Conservation (phyloP, 148 eudicot genomes). For the Rhododendron kiyosumense region DNA sequence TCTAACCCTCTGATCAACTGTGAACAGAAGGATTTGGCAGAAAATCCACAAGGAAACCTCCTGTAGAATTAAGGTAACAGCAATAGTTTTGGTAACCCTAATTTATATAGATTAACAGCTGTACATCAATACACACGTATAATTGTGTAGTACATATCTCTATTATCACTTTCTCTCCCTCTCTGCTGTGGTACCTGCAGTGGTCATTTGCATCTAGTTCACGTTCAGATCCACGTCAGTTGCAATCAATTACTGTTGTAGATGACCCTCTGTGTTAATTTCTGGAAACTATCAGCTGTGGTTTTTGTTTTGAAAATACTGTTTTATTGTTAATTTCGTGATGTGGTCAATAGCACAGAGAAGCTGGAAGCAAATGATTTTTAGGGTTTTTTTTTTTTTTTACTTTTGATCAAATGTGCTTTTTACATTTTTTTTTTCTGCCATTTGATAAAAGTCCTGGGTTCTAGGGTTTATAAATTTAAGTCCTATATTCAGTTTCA, state of each 20-base stretch:
- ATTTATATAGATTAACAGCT: not conserved
- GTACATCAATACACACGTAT: not conserved
- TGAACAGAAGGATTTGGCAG: not conserved
- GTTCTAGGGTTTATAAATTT: not conserved
- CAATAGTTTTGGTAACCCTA: constrained; percentile 3
- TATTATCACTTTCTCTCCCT: not conserved
- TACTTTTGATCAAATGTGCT: not conserved
- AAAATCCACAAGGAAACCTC: not conserved
- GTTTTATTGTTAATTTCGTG: not conserved
- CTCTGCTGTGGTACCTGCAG: not conserved
- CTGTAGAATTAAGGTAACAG: not conserved
- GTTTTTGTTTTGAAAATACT: not conserved
- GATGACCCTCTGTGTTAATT: not conserved
- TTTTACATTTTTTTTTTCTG: not conserved
- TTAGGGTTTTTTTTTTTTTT: not conserved
- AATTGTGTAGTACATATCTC: not conserved
- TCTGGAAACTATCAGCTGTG: not conserved
- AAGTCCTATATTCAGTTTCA: not conserved
- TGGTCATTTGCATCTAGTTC: not conserved
- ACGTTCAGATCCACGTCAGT: constrained; percentile 11
- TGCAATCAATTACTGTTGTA: constrained; percentile 3
- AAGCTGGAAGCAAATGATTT: not conserved
- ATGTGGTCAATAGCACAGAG: not conserved
- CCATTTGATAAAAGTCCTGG: not conserved
- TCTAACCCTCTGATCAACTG: not conserved